Base-by-base conservation (phyloP, 2,329 filamentous ascomycete genomes). In the Fusarium succisae region DNA sequence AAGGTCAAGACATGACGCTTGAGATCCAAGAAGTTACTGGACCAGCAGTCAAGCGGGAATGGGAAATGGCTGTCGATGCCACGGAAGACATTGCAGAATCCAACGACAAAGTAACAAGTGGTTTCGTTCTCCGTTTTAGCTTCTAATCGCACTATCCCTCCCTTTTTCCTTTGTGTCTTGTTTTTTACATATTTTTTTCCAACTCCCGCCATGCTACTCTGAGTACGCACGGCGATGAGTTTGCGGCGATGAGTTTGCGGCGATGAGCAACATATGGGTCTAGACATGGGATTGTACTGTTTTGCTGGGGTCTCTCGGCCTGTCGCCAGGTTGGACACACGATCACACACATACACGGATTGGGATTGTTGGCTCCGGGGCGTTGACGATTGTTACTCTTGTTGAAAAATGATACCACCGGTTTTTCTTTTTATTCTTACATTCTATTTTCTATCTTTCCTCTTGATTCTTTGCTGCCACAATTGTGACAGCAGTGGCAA, bases 1-100 rank as follows among this genome's bases (percentile, higher is more conserved):
- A 99, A 83, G 95, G 95, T 38, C 94, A 98, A 82, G 96, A 98
- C 79, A 96, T 98, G 92, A 89, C 92, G 66, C 87, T 93, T 65
- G 92, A 96, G 76, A 86, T 93, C 47, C 80, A 81, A 24, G 86
- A 89, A 75, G 78, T 85, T n/a, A 76, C 81, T 9, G 83, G 84
- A 37, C 77, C 76, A 30, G 43, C 63, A 32, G 76, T 84, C 44
- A 91, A 91, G 78, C 82, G 85, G 41, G 89, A 91, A 74, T 91
- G 89, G 89, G 89, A 91, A 62, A 91, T 91, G 89, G 84, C 86
- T 6, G 80, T 91, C 35, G 89, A 91, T 64, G 82, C 80, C 20
- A 78, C 80, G n/a, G 84, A 86, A 56, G 75, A 74, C 12, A 67
- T 57, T 20, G 24, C 71, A 41, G 63, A 70, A 38, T 54, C 73